Evolutionary conservation across 306 rosid species (phyloP), one percentile per base, ranked within the genome.

Genomic region (Sindora glabra): DNA sequence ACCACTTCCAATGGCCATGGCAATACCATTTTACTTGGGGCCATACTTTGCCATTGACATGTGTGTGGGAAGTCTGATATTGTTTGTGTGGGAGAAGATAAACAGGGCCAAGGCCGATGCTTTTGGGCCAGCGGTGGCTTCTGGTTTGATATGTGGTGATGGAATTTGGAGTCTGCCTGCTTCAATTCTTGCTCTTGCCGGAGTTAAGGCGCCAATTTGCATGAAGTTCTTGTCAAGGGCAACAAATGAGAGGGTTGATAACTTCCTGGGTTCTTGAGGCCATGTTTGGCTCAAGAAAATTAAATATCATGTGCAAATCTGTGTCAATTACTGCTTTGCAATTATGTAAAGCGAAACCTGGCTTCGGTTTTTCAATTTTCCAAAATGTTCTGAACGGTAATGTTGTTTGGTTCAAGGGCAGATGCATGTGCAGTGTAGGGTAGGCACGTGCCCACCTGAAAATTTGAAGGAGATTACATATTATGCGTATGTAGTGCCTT

Each of bases 121-220:
- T 32, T 75, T 62, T 48, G 84, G 64, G 42, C 73, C 78, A 15
- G 79, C 79, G 41, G 81, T 79, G 4, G 85, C 85, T 67, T 79
- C 76, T 75, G 79, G 85, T 71, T 75, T 79, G 78, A 79, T 79
- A 57, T 75, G 81, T 64, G 85, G 85, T 0, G 81, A 79, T 68
- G 85, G 81, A 51, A 75, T 79, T 45, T 79, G 79, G 85, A 68
- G 81, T 19, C 15, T 75, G 0, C 85, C 81, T 63, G 81, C 79
- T 75, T 79, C 85, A 58, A 17, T 75, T 2, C 81, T 79, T 34
- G 78, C 81, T 33, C 64, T 79, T 37, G 62, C 53, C 17, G 81
- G 85, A 34, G 65, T 79, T 59, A 75, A 75, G 79, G 78, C 85
- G n/a, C 81, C 85, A 25, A 79, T 79, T 36, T 75, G 85, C 47